phyloP scores from a whole-genome alignment of 257 asterid species.

The Cinchona pubescens region DNA sequence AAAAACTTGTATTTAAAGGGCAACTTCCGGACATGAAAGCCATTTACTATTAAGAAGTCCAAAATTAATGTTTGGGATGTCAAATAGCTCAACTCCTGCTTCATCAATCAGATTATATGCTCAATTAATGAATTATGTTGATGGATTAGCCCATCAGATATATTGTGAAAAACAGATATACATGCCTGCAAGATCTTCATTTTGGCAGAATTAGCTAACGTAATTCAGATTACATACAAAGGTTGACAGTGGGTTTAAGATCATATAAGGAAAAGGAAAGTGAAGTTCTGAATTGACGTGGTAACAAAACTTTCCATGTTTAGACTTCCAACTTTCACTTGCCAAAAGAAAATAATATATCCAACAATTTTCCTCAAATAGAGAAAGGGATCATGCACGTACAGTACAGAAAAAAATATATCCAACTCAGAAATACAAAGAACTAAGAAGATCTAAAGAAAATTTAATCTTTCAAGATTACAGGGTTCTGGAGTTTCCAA shows the following conservation, averaged over 20 bases:
- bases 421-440: neutral
- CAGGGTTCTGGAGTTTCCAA: neutral
- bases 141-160: neutral
- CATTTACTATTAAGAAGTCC: neutral
- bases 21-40: neutral
- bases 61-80: neutral
- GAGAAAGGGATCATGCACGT: neutral
- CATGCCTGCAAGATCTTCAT: neutral
- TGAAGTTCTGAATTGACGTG: neutral
- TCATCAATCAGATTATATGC: neutral
- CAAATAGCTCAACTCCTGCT: neutral
- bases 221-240: neutral
- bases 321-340: neutral
- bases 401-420: neutral
- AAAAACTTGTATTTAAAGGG: neutral
- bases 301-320: neutral
- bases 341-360: neutral
- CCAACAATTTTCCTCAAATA: neutral
- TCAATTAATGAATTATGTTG: neutral
- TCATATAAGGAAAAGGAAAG: neutral
- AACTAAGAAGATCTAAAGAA: neutral
- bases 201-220: neutral
- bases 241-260: neutral
- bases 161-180: neutral
- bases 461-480: neutral